These are phyloP conservation scores for Tolypocladium sp. DNA, from an alignment of 2,329 filamentous ascomycete species.

Conservation along the genomic window DNA sequence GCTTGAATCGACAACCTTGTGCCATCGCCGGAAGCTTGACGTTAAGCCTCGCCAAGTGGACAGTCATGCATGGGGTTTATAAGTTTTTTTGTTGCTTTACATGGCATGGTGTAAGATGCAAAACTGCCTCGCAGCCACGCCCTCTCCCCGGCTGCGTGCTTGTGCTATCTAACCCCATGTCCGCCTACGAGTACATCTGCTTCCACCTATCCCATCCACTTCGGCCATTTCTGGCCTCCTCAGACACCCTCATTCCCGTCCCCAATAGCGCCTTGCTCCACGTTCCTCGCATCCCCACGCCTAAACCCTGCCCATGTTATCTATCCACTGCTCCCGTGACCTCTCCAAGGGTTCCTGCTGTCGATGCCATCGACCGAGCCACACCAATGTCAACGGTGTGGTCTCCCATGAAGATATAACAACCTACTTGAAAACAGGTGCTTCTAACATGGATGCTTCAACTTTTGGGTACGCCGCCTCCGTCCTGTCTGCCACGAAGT, in stretches of 20 bases:
- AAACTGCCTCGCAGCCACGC: neutral
- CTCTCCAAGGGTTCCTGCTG: neutral
- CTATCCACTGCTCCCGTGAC: slow-evolving; percentile 2
- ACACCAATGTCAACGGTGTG: neutral
- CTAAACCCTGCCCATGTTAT: slow-evolving; percentile 1
- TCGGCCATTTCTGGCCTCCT: neutral
- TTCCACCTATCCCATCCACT: neutral
- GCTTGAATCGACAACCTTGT: neutral
- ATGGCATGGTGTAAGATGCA: neutral
- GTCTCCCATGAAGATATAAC: neutral
- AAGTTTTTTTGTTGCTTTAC: neutral
- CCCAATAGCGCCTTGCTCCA: neutral
- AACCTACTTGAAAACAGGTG: neutral
- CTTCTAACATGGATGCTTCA: neutral
- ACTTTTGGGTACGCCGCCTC: neutral
- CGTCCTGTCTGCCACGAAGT: neutral
- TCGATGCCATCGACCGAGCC: neutral
- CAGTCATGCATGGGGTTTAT: neutral
- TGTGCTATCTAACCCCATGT: neutral
- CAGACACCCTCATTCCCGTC: neutral
- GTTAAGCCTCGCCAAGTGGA: neutral
- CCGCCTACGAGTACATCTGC: neutral
- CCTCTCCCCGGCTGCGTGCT: neutral
- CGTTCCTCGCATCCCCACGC: neutral
- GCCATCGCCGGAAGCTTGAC: too few species aligned